Evolutionary conservation across 345 rosid genomes (phyloP).

Genomic region (Euphorbia pulcherrima): DNA sequence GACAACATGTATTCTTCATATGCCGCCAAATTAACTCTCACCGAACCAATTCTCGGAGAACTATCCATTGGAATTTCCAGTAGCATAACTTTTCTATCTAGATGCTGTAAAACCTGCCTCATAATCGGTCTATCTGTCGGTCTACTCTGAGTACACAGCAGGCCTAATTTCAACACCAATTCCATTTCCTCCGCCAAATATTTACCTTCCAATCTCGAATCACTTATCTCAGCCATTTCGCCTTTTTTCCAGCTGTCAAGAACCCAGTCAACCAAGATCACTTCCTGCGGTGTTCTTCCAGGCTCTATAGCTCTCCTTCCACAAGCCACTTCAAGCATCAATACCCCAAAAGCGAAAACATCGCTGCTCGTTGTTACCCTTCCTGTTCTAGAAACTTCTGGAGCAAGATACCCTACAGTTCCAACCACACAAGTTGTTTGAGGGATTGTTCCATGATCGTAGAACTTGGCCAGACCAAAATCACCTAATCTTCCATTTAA

Average conservation of each 20-base stretch:
- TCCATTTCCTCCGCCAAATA: conserved; percentile 6
- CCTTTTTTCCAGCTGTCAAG: conserved; percentile 3
- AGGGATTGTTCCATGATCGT: conserved; percentile 1
- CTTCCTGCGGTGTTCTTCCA: neutral
- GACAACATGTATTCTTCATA: neutral
- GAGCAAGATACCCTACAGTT: conserved; percentile 13
- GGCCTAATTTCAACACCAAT: conserved; percentile 5
- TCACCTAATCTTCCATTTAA: conserved; percentile 1
- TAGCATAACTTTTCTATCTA: neutral
- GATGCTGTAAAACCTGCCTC: conserved; percentile 5
- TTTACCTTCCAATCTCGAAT: conserved; percentile 1
- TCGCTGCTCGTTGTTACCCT: neutral
- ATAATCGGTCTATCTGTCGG: neutral
- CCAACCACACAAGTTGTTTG: conserved; percentile 6
- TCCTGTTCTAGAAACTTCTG: conserved; percentile 6
- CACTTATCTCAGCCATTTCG: neutral
- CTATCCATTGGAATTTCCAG: neutral
- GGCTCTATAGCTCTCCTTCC: conserved; percentile 3
- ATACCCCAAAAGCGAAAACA: conserved; percentile 4
- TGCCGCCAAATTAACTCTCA: neutral
- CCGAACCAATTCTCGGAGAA: neutral
- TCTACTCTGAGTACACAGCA: neutral
- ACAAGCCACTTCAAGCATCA: conserved; percentile 11
- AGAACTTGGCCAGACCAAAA: neutral
- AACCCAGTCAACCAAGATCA: neutral